These are phyloP conservation scores for Cruciata laevipes DNA, from an alignment of 257 asterid species.

Conservation along the genomic window DNA sequence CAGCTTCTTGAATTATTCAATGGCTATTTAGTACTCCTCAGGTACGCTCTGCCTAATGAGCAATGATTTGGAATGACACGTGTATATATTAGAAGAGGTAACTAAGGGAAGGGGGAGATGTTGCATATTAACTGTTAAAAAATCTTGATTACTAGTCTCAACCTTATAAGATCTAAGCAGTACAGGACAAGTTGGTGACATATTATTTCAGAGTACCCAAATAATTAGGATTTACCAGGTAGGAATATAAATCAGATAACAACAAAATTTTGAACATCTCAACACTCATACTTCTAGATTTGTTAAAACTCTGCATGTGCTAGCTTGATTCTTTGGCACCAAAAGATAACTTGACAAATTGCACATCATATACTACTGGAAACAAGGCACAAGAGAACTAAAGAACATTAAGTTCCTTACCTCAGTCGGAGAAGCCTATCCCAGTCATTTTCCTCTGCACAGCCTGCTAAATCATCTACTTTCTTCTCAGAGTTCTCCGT, in stretches of 20 bases:
- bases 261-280: not conserved
- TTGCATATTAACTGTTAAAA: not conserved
- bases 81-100: not conserved
- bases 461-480: slow-evolving; percentile 37
- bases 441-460: slow-evolving; percentile 84
- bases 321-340: not conserved
- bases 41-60: not conserved
- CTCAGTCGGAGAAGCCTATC: slow-evolving; percentile 92
- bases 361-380: not conserved
- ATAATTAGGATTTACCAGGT: not conserved
- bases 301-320: not conserved
- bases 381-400: not conserved
- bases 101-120: not conserved
- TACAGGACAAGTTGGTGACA: not conserved
- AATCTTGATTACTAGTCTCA: not conserved
- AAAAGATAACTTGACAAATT: not conserved
- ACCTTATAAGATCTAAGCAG: not conserved
- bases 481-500: slow-evolving; percentile 52
- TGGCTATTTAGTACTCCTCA: not conserved
- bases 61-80: not conserved
- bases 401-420: slow-evolving; percentile 31
- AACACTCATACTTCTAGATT: not conserved
- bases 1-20: not conserved
- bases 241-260: not conserved
- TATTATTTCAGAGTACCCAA: not conserved